Evolutionary conservation across 2,329 filamentous ascomycete species (phyloP), one percentile per base, ranked within the genome.

Genomic region (Sclerotinia minor): DNA sequence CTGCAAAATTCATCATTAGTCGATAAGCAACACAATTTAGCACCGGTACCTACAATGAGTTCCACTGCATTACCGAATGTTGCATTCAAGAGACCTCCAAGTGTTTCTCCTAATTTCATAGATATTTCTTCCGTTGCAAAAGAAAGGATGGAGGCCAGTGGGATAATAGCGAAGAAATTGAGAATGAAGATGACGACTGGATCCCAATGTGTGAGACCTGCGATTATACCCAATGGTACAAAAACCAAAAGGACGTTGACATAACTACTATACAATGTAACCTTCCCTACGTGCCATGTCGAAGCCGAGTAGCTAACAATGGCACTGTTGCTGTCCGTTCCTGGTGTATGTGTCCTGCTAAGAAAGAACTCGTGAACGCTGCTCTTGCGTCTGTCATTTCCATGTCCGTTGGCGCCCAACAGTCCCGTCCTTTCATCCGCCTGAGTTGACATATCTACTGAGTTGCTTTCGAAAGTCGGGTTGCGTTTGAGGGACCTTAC

Each of bases 241-340:
- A 89, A 87, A 38, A 96, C 68, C 50, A 97, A 81, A 35, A 97
- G 81, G 38, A 96, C 75, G 76, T 97, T 97, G 80, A 97, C 87
- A 78, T 76, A 76, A 71, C 73, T 75, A 70, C 74, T 76, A 21
- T 74, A 67, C 68, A 76, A 68, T 3, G 74, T 76, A 29, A 75
- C 57, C 67, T 76, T 76, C 21, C 71, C 74, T 53, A 75, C 67
- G 57, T 73, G 73, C 57, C 74, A 69, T 11, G 67, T 54, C 35
- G 59, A 60, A 26, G 74, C 74, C 17, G 73, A 67, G 61, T 68
- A 70, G 47, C 70, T 68, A 32, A 75, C 68, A 35, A 74, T 65
- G 29, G 32, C 57, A 29, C 72, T 74, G 26, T 71, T 65, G 68
- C 73, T 75, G 21, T 75, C 70, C 68, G 70, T 72, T 38, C 74